These are phyloP conservation scores for Lindgomyces ingoldianus DNA, from an alignment of 495 filamentous ascomycete genomes.

Conservation along the genomic window DNA sequence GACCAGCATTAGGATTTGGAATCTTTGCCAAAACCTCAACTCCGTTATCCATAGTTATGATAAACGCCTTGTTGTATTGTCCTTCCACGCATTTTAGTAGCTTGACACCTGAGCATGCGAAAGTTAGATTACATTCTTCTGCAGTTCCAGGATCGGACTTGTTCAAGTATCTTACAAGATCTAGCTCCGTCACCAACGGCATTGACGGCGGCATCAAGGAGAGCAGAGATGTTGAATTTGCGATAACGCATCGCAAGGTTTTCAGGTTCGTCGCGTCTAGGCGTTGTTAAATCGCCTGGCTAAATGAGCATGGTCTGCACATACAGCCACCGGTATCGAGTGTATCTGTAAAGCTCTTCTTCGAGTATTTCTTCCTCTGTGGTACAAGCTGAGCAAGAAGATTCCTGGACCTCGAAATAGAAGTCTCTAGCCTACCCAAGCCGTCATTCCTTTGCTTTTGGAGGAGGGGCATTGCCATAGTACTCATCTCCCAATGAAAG, in stretches of 20 bases:
- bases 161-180: slow-evolving; percentile 41
- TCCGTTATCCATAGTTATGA: slow-evolving; percentile 49
- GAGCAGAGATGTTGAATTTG: slow-evolving; percentile 46
- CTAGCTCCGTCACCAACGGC: slow-evolving; percentile 39
- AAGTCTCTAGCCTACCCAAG: slow-evolving; percentile 3
- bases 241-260: slow-evolving; percentile 46
- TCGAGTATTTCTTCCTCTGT: slow-evolving; percentile 24
- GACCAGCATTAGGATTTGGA: slow-evolving; percentile 45
- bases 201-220: slow-evolving; percentile 43
- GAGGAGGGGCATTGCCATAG: slow-evolving; percentile 2
- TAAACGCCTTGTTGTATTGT: slow-evolving; percentile 44
- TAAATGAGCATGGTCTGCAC: slow-evolving; percentile 10
- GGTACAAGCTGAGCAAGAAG: slow-evolving; percentile 6
- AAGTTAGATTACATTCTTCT: slow-evolving; percentile 2
- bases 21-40: slow-evolving; percentile 46
- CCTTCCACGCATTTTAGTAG: slow-evolving; percentile 46
- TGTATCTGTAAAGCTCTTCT: slow-evolving; percentile 46
- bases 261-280: slow-evolving; percentile 45
- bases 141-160: slow-evolving; percentile 8
- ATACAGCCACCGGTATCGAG: slow-evolving; percentile 47
- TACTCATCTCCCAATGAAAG: neutral
- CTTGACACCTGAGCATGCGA: slow-evolving; percentile 39
- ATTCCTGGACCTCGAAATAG: neutral
- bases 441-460: slow-evolving; percentile 16
- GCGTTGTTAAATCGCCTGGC: neutral